phyloP scores from a whole-genome alignment of 2,329 filamentous ascomycete genomes.

The Orbilia quercus region DNA sequence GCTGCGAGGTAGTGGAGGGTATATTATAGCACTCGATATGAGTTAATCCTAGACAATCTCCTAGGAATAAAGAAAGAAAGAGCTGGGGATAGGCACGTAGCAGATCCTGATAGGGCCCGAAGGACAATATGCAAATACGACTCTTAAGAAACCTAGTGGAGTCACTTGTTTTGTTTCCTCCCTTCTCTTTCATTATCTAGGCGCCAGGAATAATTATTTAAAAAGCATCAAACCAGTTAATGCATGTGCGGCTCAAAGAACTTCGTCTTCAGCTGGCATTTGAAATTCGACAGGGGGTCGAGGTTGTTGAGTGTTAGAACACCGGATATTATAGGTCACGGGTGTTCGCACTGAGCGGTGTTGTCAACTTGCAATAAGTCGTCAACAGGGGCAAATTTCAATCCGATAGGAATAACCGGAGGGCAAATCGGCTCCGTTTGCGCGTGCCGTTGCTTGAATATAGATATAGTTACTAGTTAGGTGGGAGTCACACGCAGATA shows the following conservation, averaged over 20 bases:
- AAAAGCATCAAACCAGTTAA: constrained; percentile 14
- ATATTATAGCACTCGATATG: constrained; percentile 18
- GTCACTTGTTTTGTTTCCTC: not conserved
- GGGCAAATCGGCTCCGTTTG: constrained; percentile 3
- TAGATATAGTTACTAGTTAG: not conserved
- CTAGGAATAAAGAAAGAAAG: not conserved
- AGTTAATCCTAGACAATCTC: not conserved
- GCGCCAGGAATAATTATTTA: constrained; percentile 28
- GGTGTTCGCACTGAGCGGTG: constrained; percentile 50
- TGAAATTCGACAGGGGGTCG: constrained; percentile 12
- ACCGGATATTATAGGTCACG: constrained; percentile 40
- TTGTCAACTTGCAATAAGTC: constrained; percentile 9
- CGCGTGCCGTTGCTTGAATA: not conserved
- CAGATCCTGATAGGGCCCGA: constrained; percentile 25
- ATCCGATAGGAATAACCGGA: not conserved
- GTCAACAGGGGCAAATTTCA: not conserved
- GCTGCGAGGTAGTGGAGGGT: not conserved
- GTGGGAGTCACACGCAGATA: not conserved
- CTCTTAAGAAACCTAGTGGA: not conserved
- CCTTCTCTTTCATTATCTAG: not conserved
- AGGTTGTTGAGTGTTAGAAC: constrained; percentile 20
- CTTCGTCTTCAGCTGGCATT: constrained; percentile 20
- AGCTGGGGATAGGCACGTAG: constrained; percentile 23
- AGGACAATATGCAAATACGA: not conserved
- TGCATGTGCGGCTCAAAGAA: constrained; percentile 45